Base-by-base conservation (phyloP, 768 basidiomycete genomes). In the Psilocybe cubensis region DNA sequence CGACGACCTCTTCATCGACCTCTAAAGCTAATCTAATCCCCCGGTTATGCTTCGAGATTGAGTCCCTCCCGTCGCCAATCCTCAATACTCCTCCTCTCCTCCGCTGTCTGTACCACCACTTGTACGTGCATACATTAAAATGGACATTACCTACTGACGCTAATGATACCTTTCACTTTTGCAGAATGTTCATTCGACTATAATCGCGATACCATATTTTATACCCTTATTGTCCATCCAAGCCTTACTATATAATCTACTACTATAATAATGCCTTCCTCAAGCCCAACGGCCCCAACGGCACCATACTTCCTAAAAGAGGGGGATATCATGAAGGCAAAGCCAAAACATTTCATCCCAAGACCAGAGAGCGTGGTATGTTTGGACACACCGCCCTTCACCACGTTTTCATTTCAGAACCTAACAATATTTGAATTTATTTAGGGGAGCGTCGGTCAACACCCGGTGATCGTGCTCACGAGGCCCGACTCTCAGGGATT, bases 261-360 rank as follows among this genome's bases (percentile, higher is more conserved):
- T 35, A 18, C 21, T 48, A 31, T 61, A 61, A 65, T 65, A 57
- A 63, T 65, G 59, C 55, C 62, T 43, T 47, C 31, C 45, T 40
- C 56, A 40, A 38, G 35, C 12, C 35, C 35, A 4, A 48, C 53
- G 28, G 43, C 57, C 31, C 38, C 55, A 25, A 52, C 49, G 24
- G 11, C 38, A 42, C 40, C 28, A 12, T 42, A 44, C 35, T 55
- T 48, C 45, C 21, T 64, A 44, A 57, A 51, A 42, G 66, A 67
- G 58, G 66, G 66, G 53, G 66, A 62, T 35, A 68, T 68, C 62
- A 65, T 68, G 63, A 68, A 68, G 52, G 66, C 66, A 21, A 68
- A 68, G 45, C 66, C 66, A 10, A 68, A 68, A 27, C 66, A 68
- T 53, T 68, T 68, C 50, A 55, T 65, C 45, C 66, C 66, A 12